A percentile compares a stretch with the other conserved stretches of the same genome.
These are phyloP conservation scores for Paramecium bursaria DNA, from an alignment of 73 alveolate genomes.

Conservation along the genomic window DNA sequence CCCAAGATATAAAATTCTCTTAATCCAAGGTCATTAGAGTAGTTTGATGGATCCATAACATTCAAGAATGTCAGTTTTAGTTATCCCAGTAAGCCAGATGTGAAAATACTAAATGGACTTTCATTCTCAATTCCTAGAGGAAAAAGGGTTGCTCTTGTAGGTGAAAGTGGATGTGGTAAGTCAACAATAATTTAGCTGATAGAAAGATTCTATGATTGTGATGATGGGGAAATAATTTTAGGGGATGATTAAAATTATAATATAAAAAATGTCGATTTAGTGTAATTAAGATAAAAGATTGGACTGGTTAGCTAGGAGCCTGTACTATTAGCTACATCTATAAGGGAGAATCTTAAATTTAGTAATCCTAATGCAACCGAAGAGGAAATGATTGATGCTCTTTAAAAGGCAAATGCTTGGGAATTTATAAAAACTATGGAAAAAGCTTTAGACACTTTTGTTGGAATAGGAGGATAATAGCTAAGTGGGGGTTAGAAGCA, in stretches of 20 bases:
- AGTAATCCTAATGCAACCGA: conserved; percentile 88
- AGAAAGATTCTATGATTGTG: conserved; percentile 85
- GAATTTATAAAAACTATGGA: conserved; percentile 75
- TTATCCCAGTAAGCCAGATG: conserved; percentile 79
- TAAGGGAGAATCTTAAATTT: conserved; percentile 81
- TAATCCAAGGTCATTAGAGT: conserved; percentile 8
- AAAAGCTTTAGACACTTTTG: conserved; percentile 76
- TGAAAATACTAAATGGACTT: conserved; percentile 50
- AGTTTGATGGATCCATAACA: conserved; percentile 73
- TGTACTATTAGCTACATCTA: conserved; percentile 85
- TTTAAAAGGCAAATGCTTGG: conserved; percentile 83
- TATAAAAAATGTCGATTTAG: conserved; percentile 20
- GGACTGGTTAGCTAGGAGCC: conserved; percentile 95
- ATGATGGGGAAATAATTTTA: conserved; percentile 74
- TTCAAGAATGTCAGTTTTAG: conserved; percentile 74
- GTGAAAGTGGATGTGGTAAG: conserved; percentile 91
- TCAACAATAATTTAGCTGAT: conserved; percentile 80
- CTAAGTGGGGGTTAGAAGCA: conserved; percentile 91
- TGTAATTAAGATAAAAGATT: conserved; percentile 67
- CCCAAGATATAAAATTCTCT: conserved; percentile 67
- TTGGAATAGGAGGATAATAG: conserved; percentile 83
- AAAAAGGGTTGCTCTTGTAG: conserved; percentile 85
- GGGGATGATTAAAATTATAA: conserved; percentile 71
- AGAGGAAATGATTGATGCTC: conserved; percentile 85
- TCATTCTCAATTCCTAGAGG: conserved; percentile 75